Conservation (phyloP, 78 protist species). For the Pigoraptor vietnamica region DNA sequence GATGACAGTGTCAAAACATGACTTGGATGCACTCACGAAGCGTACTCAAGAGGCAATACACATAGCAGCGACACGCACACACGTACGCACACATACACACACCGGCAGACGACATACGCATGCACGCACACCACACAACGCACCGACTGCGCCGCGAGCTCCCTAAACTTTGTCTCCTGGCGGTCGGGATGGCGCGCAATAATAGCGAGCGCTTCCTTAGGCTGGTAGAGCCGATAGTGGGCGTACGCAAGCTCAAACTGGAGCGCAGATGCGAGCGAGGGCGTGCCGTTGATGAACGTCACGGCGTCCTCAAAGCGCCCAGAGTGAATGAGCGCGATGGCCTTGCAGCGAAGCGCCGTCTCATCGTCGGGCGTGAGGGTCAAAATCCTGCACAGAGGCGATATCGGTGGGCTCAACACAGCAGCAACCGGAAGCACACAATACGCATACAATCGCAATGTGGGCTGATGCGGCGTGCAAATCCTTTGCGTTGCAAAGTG, state of each 20-base stretch:
- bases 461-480: too few relatives aligned
- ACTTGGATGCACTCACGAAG: not conserved
- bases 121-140: not conserved
- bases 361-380: not conserved
- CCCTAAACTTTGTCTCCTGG: not conserved
- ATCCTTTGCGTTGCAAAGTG: too few relatives aligned
- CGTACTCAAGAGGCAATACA: not conserved
- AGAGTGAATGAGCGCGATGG: not conserved
- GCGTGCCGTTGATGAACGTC: not conserved
- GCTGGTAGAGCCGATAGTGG: not conserved
- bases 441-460: too few relatives aligned
- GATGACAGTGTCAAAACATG: not conserved
- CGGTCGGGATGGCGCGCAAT: not conserved
- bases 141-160: not conserved
- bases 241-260: not conserved
- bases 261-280: not conserved
- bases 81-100: not conserved
- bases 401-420: not conserved
- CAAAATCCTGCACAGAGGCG: not conserved
- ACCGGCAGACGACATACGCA: not conserved
- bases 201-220: not conserved
- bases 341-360: not conserved
- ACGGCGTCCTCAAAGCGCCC: not conserved
- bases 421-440: too few relatives aligned
- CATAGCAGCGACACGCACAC: not conserved